These are phyloP conservation scores for Mesembryanthemum crystallinum DNA, from an alignment of 148 eudicot genomes.

Conservation along the genomic window DNA sequence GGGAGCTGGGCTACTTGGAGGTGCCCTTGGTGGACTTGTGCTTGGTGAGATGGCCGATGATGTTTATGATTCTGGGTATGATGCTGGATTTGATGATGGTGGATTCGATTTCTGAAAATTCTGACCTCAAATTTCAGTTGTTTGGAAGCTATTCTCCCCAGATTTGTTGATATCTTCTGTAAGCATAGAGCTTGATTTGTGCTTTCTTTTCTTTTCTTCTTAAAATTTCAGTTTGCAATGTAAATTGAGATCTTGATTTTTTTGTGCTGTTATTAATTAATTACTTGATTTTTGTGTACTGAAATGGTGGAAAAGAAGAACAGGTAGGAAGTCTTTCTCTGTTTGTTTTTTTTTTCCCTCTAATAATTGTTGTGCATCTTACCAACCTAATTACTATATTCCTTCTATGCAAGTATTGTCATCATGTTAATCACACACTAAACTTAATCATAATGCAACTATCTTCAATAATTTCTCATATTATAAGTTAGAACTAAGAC, in stretches of 20 bases:
- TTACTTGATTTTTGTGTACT: no score
- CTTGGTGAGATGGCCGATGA: constrained; percentile 46
- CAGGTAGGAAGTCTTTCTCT: no score
- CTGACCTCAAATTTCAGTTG: not conserved
- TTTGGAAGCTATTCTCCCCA: not conserved
- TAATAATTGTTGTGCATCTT: no score
- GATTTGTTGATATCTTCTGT: not conserved
- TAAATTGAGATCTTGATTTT: not conserved
- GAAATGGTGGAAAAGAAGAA: no score
- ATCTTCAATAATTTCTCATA: no score
- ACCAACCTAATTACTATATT: no score
- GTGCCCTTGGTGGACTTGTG: constrained; percentile 47
- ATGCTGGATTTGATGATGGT: constrained; percentile 23
- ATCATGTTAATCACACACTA: no score
- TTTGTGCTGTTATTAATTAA: no score
- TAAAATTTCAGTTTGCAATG: not conserved
- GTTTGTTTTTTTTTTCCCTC: no score
- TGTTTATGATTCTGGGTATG: constrained; percentile 27
- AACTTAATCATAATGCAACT: no score
- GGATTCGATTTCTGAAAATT: constrained; percentile 27
- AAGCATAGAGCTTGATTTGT: not conserved
- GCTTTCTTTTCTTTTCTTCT: not conserved
- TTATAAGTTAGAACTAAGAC: no score
- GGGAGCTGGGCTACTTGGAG: constrained; percentile 53
- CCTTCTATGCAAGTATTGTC: no score